Conservation (phyloP, 1,284 basidiomycete genomes). For the Austroboletus olivaceoglutinosus region DNA sequence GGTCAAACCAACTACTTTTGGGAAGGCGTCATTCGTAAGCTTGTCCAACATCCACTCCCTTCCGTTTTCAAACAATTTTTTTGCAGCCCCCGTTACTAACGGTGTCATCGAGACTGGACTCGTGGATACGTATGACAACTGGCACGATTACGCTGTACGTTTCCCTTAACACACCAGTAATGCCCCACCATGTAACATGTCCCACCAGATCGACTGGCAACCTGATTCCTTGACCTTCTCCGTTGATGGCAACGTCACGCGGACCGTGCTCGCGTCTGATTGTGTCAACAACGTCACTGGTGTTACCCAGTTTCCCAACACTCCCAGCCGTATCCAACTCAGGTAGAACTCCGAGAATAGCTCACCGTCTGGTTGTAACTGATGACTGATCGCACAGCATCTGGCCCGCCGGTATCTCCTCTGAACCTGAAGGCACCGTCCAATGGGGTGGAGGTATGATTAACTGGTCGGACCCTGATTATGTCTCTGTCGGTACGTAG, state of each 20-base stretch:
- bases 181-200: neutral
- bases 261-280: slow-evolving; percentile 62
- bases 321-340: slow-evolving; percentile 76
- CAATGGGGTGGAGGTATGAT: slow-evolving; percentile 77
- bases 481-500: slow-evolving; percentile 51
- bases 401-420: slow-evolving; percentile 74
- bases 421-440: slow-evolving; percentile 63
- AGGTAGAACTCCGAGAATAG: slow-evolving; percentile 42
- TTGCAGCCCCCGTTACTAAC: slow-evolving; percentile 40
- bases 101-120: slow-evolving; percentile 48
- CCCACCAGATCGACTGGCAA: slow-evolving; percentile 71
- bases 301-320: slow-evolving; percentile 63
- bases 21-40: slow-evolving; percentile 72
- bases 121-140: slow-evolving; percentile 63
- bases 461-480: slow-evolving; percentile 75
- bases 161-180: neutral
- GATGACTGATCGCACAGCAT: slow-evolving; percentile 41
- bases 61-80: neutral
- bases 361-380: slow-evolving; percentile 1
- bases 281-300: slow-evolving; percentile 49
- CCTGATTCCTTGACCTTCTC: slow-evolving; percentile 62
- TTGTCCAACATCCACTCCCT: neutral
- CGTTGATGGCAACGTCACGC: slow-evolving; percentile 69
- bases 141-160: slow-evolving; percentile 74
- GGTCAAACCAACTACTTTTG: slow-evolving; percentile 80